Evolutionary conservation across 177 flowering plant species (phyloP).

Genomic region (Vitis hybrid): DNA sequence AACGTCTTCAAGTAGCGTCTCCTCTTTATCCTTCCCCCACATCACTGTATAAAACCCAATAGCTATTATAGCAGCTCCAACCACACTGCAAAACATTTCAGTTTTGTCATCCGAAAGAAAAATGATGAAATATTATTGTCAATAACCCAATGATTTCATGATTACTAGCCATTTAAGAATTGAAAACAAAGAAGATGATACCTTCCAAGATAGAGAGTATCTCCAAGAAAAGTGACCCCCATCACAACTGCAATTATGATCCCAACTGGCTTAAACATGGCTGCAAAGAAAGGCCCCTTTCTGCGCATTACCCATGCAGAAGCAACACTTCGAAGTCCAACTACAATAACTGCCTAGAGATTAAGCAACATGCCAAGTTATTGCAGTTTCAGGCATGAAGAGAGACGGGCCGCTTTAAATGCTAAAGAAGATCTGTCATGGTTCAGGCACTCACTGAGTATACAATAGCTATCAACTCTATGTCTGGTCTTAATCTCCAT

Average conservation of each 20-base stretch:
- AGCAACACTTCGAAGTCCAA: not conserved
- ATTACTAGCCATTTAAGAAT: too few relatives aligned
- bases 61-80: constrained; percentile 23
- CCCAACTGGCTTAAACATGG: constrained; percentile 30
- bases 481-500: constrained; percentile 22
- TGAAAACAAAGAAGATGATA: constrained; percentile 2
- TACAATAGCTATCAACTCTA: constrained; percentile 13
- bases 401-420: too few relatives aligned
- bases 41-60: constrained; percentile 34
- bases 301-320: constrained; percentile 14
- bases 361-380: not conserved
- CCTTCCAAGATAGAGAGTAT: constrained; percentile 25
- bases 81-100: constrained; percentile 8
- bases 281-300: constrained; percentile 29
- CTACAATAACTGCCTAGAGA: constrained; percentile 9
- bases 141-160: too few relatives aligned
- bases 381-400: not conserved
- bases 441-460: constrained; percentile 17
- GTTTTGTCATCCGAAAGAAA: not conserved
- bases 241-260: constrained; percentile 22
- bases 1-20: not conserved
- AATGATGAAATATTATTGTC: not conserved
- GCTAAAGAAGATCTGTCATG: too few relatives aligned
- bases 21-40: constrained; percentile 32
- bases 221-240: constrained; percentile 21